Evolutionary conservation across 2,329 filamentous ascomycete species (phyloP).

Genomic region (Talaromyces sp.): DNA sequence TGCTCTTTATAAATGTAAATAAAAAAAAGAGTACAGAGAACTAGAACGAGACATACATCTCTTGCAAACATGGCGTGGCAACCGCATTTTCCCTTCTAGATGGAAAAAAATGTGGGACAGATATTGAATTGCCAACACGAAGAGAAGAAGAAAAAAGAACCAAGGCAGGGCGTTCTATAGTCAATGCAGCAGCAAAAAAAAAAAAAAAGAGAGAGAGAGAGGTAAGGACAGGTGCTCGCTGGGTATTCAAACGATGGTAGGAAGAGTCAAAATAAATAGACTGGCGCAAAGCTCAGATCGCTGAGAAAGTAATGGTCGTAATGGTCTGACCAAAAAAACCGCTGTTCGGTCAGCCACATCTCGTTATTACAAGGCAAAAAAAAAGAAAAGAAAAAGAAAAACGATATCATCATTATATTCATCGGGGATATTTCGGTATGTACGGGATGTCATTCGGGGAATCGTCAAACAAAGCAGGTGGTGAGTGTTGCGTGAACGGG

Average conservation of each 20-base stretch:
- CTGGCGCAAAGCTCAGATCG: not conserved
- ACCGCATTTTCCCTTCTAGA: not conserved
- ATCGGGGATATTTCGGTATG: not conserved
- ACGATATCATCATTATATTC: not conserved
- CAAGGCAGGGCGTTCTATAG: not conserved
- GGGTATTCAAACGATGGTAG: not conserved
- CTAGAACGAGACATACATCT: not conserved
- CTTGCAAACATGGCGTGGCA: not conserved
- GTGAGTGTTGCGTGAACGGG: not conserved
- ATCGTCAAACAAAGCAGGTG: not conserved
- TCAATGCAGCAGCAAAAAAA: not conserved
- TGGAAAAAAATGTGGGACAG: not conserved
- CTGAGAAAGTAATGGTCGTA: not conserved
- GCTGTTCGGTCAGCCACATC: not conserved
- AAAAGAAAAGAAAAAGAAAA: not conserved
- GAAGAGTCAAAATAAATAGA: not conserved
- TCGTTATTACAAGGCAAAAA: not conserved
- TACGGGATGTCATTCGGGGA: not conserved
- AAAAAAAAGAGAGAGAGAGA: not conserved
- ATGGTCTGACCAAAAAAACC: not conserved
- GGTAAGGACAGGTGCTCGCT: not conserved
- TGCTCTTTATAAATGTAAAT: not conserved
- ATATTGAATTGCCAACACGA: not conserved
- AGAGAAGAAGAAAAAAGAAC: not conserved
- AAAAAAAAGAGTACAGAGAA: not conserved